A percentile compares a stretch with the other conserved stretches of the same genome.
These are phyloP conservation scores for Thalassiosira livingstoniorum DNA, from an alignment of 352 stramenopile species.

Conservation along the genomic window DNA sequence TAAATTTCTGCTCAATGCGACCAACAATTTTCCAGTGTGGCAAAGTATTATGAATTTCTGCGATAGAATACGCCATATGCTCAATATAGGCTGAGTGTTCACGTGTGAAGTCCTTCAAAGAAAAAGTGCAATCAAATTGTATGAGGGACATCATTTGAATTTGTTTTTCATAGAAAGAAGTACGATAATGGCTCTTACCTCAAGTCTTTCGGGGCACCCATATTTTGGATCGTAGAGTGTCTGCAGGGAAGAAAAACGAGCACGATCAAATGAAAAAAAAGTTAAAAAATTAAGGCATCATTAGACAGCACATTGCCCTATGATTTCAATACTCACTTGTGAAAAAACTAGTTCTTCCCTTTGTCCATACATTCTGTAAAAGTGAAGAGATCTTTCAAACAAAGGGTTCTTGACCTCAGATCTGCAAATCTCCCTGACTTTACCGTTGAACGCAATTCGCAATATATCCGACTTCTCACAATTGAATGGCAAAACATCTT, in stretches of 20 bases:
- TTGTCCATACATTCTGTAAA: conserved; percentile 38
- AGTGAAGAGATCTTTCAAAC: conserved; percentile 37
- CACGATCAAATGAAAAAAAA: not conserved
- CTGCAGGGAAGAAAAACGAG: not conserved
- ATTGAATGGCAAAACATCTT: conserved; percentile 35
- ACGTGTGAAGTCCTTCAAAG: conserved; percentile 38
- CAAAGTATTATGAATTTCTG: conserved; percentile 8
- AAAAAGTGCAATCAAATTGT: not conserved
- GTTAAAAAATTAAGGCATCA: not conserved
- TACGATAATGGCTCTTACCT: not conserved
- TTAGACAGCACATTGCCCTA: too few relatives aligned
- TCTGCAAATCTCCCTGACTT: conserved; percentile 32
- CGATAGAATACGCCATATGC: conserved; percentile 14
- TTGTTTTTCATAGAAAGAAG: not conserved
- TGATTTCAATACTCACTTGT: conserved; percentile 2
- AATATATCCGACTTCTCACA: conserved; percentile 16
- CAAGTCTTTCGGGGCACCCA: conserved; percentile 29
- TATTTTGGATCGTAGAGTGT: conserved; percentile 55
- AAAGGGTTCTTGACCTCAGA: conserved; percentile 15
- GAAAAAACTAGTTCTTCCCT: conserved; percentile 27
- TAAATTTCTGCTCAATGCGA: conserved; percentile 21
- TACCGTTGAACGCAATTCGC: conserved; percentile 36
- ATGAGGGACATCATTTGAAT: not conserved
- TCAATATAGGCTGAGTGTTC: conserved; percentile 48
- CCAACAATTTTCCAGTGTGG: conserved; percentile 30